Conservation (phyloP, 2,329 filamentous ascomycete genomes). For the Cytospora mali region DNA sequence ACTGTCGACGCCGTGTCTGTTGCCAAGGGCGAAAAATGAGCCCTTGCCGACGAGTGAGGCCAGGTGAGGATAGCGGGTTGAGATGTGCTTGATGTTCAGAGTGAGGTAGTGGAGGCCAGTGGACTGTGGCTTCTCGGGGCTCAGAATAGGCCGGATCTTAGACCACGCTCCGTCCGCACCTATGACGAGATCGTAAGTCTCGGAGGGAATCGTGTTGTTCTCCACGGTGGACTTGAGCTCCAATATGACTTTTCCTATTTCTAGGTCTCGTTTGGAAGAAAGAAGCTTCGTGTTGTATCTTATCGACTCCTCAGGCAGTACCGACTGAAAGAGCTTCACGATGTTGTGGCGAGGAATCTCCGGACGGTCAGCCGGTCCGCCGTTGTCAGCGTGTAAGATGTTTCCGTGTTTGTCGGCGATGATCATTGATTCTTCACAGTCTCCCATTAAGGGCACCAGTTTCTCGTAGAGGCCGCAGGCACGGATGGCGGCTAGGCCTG, state of each 20-base stretch:
- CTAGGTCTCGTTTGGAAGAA: constrained; percentile 5
- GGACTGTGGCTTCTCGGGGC: constrained; percentile 41
- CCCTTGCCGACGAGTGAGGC: constrained; percentile 44
- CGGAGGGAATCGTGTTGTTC: constrained; percentile 30
- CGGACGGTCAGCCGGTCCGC: constrained; percentile 34
- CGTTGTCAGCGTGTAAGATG: constrained; percentile 32
- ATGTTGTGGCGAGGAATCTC: constrained; percentile 45
- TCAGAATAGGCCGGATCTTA: constrained; percentile 41
- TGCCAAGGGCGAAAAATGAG: constrained; percentile 38
- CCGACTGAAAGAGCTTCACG: constrained; percentile 38
- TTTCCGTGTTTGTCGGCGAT: constrained; percentile 39
- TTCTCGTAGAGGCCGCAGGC: constrained; percentile 47
- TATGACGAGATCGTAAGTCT: constrained; percentile 41
- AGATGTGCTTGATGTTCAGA: constrained; percentile 38
- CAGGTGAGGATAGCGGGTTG: constrained; percentile 42
- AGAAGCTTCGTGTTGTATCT: constrained; percentile 44
- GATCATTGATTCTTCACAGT: constrained; percentile 45
- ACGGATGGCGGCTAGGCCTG: constrained; percentile 48
- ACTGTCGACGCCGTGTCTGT: constrained; percentile 42
- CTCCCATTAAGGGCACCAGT: constrained; percentile 46
- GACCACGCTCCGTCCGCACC: constrained; percentile 47
- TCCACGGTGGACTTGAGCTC: constrained; percentile 16
- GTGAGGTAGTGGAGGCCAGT: constrained; percentile 44
- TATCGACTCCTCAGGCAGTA: constrained; percentile 39
- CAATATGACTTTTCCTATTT: constrained; percentile 26